phyloP scores from a whole-genome alignment of 75 land plant species.

The Pinus taeda region DNA sequence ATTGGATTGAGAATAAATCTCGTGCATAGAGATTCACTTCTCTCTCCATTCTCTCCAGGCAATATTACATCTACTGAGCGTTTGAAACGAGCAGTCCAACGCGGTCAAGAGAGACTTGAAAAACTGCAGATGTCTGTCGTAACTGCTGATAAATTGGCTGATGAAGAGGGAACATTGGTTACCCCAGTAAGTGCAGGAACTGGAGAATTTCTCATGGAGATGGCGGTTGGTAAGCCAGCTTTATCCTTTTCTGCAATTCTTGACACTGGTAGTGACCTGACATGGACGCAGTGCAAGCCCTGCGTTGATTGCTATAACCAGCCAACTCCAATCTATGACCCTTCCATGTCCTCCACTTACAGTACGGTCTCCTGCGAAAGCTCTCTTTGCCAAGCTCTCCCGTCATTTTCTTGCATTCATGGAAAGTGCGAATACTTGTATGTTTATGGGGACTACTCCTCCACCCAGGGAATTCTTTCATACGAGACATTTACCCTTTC shows the following conservation, averaged over 20 bases:
- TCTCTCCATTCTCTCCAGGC: neutral
- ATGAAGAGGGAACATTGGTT: too few species aligned
- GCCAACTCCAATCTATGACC: conserved; percentile 14
- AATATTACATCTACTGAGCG: neutral
- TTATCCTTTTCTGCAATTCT: neutral
- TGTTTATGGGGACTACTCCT: conserved; percentile 30
- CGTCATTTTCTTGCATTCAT: neutral
- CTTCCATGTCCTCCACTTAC: conserved; percentile 10
- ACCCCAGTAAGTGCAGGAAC: neutral
- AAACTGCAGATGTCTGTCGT: neutral
- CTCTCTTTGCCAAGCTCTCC: neutral
- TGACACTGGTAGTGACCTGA: conserved; percentile 13
- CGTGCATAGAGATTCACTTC: neutral
- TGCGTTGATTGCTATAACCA: conserved; percentile 10
- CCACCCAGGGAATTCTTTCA: conserved; percentile 14
- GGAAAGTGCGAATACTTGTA: conserved; percentile 19
- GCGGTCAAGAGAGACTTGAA: neutral
- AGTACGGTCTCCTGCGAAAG: neutral
- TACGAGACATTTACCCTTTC: conserved; percentile 19
- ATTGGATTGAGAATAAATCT: neutral
- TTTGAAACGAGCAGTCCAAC: neutral
- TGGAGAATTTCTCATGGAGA: neutral
- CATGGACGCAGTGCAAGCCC: conserved; percentile 13
- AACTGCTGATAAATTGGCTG: too few species aligned
- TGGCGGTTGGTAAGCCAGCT: neutral